These are phyloP conservation scores for Ceratocystis diversiconidia DNA, from an alignment of 2,329 filamentous ascomycete genomes.

Conservation along the genomic window DNA sequence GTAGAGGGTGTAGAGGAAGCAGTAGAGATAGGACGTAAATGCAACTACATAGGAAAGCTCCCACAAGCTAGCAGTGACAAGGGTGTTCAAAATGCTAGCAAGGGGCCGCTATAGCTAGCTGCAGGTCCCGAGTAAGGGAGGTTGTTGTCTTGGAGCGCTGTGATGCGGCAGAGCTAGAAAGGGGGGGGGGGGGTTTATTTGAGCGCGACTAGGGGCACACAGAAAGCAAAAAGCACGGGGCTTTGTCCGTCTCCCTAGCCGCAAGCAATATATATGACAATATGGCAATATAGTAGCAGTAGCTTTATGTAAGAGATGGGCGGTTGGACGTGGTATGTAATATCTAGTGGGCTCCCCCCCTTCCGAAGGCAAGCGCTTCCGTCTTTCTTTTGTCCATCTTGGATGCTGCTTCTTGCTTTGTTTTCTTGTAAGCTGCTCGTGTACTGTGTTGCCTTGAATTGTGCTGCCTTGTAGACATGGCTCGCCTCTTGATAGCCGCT, in stretches of 20 bases:
- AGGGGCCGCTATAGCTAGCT: not conserved
- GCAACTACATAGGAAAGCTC: not conserved
- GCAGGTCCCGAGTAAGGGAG: conserved; percentile 2
- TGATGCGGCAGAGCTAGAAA: not conserved
- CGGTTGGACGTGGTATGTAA: not conserved
- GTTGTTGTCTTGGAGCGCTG: not conserved
- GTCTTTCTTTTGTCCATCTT: not conserved
- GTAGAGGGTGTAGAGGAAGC: too few relatives aligned
- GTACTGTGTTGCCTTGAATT: not conserved
- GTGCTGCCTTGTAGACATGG: not conserved
- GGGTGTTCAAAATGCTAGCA: not conserved
- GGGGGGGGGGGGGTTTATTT: not conserved
- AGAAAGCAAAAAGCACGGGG: not conserved
- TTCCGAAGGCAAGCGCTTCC: not conserved
- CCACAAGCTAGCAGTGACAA: not conserved
- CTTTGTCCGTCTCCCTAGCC: not conserved
- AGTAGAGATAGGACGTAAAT: too few relatives aligned
- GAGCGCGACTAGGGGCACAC: not conserved
- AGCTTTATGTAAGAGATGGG: not conserved
- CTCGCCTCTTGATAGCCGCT: not conserved
- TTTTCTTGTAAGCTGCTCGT: not conserved
- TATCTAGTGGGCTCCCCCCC: not conserved
- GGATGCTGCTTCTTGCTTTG: not conserved
- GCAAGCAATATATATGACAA: not conserved
- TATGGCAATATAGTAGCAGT: not conserved